Conservation (phyloP, 1,284 basidiomycete genomes). For the Bondarzewia mesenterica region DNA sequence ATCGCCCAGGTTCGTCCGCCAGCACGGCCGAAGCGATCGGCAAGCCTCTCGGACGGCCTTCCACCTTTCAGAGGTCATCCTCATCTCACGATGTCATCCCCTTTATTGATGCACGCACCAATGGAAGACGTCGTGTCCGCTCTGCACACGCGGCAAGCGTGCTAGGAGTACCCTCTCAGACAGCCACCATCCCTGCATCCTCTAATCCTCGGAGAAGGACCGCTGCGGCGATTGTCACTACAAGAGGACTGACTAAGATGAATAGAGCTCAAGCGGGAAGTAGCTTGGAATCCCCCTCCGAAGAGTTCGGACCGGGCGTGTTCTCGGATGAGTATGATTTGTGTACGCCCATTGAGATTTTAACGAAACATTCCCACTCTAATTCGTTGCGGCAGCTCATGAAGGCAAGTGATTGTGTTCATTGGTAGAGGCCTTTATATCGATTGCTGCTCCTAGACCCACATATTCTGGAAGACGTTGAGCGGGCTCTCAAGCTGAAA, state of each 20-base stretch:
- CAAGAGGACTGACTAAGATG: neutral
- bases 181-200: neutral
- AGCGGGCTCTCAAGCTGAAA: constrained; percentile 61
- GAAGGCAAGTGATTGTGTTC: constrained; percentile 42
- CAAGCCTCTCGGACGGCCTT: constrained; percentile 22
- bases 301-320: constrained; percentile 27
- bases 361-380: constrained; percentile 3
- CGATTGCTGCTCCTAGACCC: constrained; percentile 40
- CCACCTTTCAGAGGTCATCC: constrained; percentile 14
- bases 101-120: constrained; percentile 4
- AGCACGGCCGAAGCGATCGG: constrained; percentile 6
- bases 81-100: constrained; percentile 1
- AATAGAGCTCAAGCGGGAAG: neutral
- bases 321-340: constrained; percentile 70
- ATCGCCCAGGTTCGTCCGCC: constrained; percentile 6
- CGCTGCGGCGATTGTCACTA: constrained; percentile 4
- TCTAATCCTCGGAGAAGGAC: constrained; percentile 3
- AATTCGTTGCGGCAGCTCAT: constrained; percentile 36
- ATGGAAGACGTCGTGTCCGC: constrained; percentile 18
- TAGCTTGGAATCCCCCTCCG: constrained; percentile 6
- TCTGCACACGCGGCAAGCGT: constrained; percentile 7
- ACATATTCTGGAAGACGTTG: constrained; percentile 65
- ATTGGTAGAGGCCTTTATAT: constrained; percentile 2
- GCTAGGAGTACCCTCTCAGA: neutral
- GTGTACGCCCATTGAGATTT: constrained; percentile 35